Conservation (phyloP, 129 eudicot species). For the Lactuca saligna region DNA sequence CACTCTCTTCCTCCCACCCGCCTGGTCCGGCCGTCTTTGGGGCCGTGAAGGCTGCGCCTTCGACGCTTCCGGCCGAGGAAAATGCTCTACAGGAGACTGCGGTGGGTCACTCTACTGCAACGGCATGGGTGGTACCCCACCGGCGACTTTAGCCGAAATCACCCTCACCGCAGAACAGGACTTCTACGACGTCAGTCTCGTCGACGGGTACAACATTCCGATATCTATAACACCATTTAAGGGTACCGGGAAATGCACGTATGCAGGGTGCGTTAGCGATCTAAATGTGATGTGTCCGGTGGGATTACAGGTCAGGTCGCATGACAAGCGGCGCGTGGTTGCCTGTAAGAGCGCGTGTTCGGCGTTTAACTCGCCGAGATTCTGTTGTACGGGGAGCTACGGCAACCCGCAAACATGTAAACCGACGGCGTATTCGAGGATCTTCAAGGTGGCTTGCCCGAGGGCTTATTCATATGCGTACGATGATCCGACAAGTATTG, state of each 20-base stretch:
- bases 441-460: slow-evolving; percentile 93
- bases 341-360: slow-evolving; percentile 97
- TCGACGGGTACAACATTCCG: slow-evolving; percentile 91
- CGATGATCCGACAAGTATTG: slow-evolving; percentile 94
- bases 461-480: slow-evolving; percentile 92
- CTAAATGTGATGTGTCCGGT: slow-evolving; percentile 88
- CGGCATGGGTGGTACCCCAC: slow-evolving; percentile 88
- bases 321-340: slow-evolving; percentile 60
- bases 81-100: slow-evolving; percentile 94
- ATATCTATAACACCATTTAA: slow-evolving; percentile 67
- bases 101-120: slow-evolving; percentile 84
- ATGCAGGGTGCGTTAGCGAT: slow-evolving; percentile 89
- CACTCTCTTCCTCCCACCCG: slow-evolving; percentile 63
- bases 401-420: slow-evolving; percentile 85
- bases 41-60: slow-evolving; percentile 94
- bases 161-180: slow-evolving; percentile 84
- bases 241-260: slow-evolving; percentile 71
- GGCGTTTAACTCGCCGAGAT: slow-evolving; percentile 88
- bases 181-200: slow-evolving; percentile 90
- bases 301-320: slow-evolving; percentile 86
- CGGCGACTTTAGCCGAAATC: slow-evolving; percentile 87
- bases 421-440: slow-evolving; percentile 92
- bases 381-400: slow-evolving; percentile 82
- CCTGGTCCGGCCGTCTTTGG: slow-evolving; percentile 97
- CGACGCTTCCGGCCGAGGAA: slow-evolving; percentile 66